These are phyloP conservation scores for Phytophthora multivora DNA, from an alignment of 352 stramenopile genomes.

Conservation along the genomic window DNA sequence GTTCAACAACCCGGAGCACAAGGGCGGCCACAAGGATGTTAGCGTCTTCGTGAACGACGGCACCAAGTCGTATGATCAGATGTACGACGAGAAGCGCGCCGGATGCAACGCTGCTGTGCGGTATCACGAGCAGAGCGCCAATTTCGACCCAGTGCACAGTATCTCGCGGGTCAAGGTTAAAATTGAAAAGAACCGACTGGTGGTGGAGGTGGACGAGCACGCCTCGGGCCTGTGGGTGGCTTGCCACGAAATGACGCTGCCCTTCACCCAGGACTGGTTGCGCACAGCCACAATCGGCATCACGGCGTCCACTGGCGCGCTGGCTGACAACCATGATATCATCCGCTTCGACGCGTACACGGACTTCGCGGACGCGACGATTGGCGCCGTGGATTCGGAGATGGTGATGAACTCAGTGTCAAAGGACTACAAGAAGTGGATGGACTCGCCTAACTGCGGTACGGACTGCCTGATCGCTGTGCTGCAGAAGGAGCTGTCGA, in stretches of 20 bases:
- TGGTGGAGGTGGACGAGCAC: conserved; percentile 73
- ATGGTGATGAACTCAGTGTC: conserved; percentile 80
- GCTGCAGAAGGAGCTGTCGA: conserved; percentile 77
- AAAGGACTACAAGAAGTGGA: conserved; percentile 86
- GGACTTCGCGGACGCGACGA: conserved; percentile 53
- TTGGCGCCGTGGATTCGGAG: conserved; percentile 61
- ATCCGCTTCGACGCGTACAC: conserved; percentile 77
- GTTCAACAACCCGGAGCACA: conserved; percentile 85
- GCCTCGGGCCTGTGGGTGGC: conserved; percentile 61
- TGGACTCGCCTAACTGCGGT: conserved; percentile 79
- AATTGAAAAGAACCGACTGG: conserved; percentile 59
- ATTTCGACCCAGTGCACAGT: conserved; percentile 83
- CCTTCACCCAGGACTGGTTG: conserved; percentile 74
- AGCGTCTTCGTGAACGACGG: conserved; percentile 86
- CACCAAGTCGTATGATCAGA: conserved; percentile 63
- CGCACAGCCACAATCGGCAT: conserved; percentile 66
- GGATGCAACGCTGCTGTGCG: conserved; percentile 81
- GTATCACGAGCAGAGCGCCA: conserved; percentile 78
- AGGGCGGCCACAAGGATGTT: conserved; percentile 84
- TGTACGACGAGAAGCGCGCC: conserved; percentile 68
- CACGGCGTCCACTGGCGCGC: conserved; percentile 71
- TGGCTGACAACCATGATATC: conserved; percentile 89
- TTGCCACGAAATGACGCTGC: conserved; percentile 69
- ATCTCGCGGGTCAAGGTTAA: conserved; percentile 82
- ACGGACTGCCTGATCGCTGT: conserved; percentile 79